Evolutionary conservation across 2,329 filamentous ascomycete species (phyloP).

Genomic region (Monilinia fructigena): DNA sequence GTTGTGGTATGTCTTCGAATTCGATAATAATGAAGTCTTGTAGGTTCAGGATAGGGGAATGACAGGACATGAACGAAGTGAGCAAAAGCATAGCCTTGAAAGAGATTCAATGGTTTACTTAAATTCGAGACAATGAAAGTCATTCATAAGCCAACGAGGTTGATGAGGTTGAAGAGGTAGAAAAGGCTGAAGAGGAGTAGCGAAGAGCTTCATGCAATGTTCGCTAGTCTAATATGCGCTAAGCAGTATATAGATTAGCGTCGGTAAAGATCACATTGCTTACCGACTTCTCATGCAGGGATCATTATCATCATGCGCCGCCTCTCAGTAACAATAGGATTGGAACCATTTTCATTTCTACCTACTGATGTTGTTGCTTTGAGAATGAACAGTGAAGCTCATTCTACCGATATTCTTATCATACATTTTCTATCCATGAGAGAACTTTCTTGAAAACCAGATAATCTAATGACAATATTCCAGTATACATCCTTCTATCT

Average conservation of each 20-base stretch:
- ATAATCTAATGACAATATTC: background rate
- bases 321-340: background rate
- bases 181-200: too few species aligned
- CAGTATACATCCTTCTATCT: background rate
- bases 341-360: background rate
- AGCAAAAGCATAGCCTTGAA: too few species aligned
- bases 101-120: too few species aligned
- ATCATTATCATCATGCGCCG: slow-evolving; percentile 17
- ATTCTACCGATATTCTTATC: background rate
- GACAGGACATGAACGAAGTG: too few species aligned
- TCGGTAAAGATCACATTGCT: background rate
- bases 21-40: too few species aligned
- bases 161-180: too few species aligned
- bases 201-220: too few species aligned
- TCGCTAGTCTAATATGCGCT: background rate
- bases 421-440: background rate
- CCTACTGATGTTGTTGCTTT: too few species aligned
- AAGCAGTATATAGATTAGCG: background rate
- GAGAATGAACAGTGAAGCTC: background rate
- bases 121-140: too few species aligned
- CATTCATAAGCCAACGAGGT: too few species aligned
- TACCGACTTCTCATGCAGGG: slow-evolving; percentile 4
- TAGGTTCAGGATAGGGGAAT: too few species aligned
- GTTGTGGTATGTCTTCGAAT: too few species aligned
- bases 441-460: background rate